Conservation (phyloP, 257 asterid genomes). For the Nicotiana obtusifolia region DNA sequence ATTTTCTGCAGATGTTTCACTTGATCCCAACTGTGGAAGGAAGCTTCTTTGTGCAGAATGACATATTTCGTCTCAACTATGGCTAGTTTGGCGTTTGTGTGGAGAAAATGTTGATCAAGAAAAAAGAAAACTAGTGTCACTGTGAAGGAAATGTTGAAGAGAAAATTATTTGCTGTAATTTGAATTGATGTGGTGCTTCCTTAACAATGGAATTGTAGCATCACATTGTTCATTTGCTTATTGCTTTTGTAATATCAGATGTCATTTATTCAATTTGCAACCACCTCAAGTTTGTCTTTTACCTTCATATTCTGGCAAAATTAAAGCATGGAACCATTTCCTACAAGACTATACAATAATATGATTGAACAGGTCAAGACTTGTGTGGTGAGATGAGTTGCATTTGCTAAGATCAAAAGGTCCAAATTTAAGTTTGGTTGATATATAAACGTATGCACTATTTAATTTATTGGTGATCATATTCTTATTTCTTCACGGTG, state of each 20-base stretch:
- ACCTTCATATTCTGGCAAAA: background rate
- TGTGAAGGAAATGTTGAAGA: background rate
- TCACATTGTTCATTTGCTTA: background rate
- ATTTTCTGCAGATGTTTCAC: slow-evolving; percentile 50
- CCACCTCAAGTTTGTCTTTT: background rate
- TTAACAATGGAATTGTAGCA: background rate
- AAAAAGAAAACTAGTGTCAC: background rate
- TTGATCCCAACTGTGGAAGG: slow-evolving; percentile 42
- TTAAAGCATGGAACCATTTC: background rate
- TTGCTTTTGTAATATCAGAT: background rate
- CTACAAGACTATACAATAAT: background rate
- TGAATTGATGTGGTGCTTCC: background rate
- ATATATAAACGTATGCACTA: too few relatives aligned
- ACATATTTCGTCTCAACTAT: slow-evolving; percentile 53
- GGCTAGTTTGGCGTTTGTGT: slow-evolving; percentile 15
- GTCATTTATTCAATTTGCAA: background rate
- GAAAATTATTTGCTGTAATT: background rate
- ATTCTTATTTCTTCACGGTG: too few relatives aligned
- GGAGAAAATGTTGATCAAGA: background rate
- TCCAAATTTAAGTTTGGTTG: background rate
- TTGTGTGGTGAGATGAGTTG: too few relatives aligned
- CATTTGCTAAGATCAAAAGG: background rate
- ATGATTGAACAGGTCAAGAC: too few relatives aligned
- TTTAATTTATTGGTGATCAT: too few relatives aligned
- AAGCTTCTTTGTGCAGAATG: slow-evolving; percentile 48